Base-by-base conservation (phyloP, 768 basidiomycete genomes). In the Suillus hirtellus region DNA sequence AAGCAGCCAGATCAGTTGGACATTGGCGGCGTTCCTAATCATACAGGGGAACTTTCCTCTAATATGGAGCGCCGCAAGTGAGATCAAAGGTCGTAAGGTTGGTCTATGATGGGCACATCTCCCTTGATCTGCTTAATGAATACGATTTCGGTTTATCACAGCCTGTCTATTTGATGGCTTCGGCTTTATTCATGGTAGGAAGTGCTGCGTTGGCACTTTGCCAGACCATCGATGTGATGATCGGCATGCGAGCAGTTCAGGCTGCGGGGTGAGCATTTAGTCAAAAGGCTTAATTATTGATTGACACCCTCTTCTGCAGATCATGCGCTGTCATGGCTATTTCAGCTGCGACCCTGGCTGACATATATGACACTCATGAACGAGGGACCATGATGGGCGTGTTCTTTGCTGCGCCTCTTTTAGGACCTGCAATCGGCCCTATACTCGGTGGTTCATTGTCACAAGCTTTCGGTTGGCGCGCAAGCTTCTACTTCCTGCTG, bases 401-500 rank as follows among this genome's bases (percentile, higher is more conserved):
- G 8, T 94, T 88, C 74, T 93, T 90, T 67, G 86, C 86, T 12
- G 87, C 92, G 10, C 35, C 35, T 37, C 35, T 37, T 1, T 82
- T 95, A 27, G 92, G 92, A 2, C 86, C 87, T 14, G 81, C 83
- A n/a, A 66, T 91, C 3, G 91, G 89, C 0, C 89, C 90, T 4
- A 81, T 92, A 21, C 67, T 92, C 46, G 91, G 92, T 2, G 90
- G 91, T 0, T 81, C 76, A 4, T 75, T 93, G 4, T 87, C 90
- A 0, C 79, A 86, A 60, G 82, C 78, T 0, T 88, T 88, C 72
- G 81, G 79, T 59, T 96, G 95, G 95, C 83, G 91, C 40, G 85
- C 88, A 9, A 85, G 86, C 1, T 93, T 96, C 73, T 96, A 91
- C 84, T 93, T 95, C 73, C 81, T 95, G 31, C 79, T 84, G 35